These are phyloP conservation scores for Fusarium haematococcum DNA, from an alignment of 2,329 filamentous ascomycete species.

Conservation along the genomic window DNA sequence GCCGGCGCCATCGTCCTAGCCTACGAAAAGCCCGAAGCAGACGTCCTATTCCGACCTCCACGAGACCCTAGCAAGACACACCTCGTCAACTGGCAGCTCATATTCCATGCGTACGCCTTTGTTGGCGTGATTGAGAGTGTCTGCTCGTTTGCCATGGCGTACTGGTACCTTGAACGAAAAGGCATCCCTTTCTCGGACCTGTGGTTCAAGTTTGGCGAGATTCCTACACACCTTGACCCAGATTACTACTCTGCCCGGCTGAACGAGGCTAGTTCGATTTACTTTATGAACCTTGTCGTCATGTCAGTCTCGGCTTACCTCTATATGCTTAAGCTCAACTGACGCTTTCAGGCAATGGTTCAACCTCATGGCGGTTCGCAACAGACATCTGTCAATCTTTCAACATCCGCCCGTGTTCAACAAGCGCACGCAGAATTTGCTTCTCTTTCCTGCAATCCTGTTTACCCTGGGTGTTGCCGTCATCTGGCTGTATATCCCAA, in stretches of 20 bases:
- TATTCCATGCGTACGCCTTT: not conserved
- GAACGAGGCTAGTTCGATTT: not conserved
- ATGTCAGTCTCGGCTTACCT: not conserved
- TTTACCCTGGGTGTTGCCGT: not conserved
- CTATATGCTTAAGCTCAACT: not conserved
- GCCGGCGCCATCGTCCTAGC: not conserved
- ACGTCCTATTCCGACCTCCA: not conserved
- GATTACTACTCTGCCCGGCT: not conserved
- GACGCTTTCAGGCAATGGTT: not conserved
- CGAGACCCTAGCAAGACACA: not conserved
- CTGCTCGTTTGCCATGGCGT: not conserved
- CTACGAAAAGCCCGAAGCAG: not conserved
- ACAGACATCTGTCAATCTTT: not conserved
- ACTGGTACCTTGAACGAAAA: not conserved
- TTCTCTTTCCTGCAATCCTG: not conserved
- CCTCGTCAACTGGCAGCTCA: not conserved
- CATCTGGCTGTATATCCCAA: not conserved
- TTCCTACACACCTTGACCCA: not conserved
- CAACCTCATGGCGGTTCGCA: not conserved
- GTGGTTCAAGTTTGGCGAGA: not conserved
- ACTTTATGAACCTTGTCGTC: not conserved
- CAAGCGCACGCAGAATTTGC: not conserved
- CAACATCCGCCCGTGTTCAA: not conserved
- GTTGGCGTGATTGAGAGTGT: not conserved
- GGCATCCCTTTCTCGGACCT: not conserved